Conservation (phyloP, 1,139 yeast genomes). For the Yamadazyma siamensis region DNA sequence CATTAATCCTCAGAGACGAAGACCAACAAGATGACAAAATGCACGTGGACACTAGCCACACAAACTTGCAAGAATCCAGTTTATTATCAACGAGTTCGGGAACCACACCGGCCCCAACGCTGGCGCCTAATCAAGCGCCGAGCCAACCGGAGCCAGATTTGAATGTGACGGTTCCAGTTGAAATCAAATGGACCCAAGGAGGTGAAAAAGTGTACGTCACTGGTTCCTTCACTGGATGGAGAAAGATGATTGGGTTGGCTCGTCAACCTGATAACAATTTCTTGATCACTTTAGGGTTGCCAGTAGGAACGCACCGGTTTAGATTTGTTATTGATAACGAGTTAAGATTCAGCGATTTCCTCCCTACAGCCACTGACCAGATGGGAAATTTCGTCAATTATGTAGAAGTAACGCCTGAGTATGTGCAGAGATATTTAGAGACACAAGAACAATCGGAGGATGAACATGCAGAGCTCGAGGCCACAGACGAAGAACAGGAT, state of each 20-base stretch:
- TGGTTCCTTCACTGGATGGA: constrained; percentile 50
- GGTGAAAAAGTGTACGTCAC: constrained; percentile 74
- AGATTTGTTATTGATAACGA: constrained; percentile 49
- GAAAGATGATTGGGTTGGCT: constrained; percentile 49
- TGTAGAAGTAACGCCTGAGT: constrained; percentile 46
- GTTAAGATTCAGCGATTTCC: constrained; percentile 42
- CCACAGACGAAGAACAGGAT: constrained; percentile 11
- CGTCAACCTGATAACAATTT: constrained; percentile 44
- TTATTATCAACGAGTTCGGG: not conserved
- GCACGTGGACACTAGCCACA: constrained; percentile 21
- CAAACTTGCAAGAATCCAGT: constrained; percentile 5
- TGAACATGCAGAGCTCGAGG: constrained; percentile 8
- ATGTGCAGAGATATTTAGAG: constrained; percentile 27
- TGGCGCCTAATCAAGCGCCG: constrained; percentile 3
- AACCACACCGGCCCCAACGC: constrained; percentile 1
- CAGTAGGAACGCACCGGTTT: constrained; percentile 47
- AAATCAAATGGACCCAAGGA: constrained; percentile 91
- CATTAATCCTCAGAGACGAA: constrained; percentile 42
- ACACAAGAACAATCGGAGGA: constrained; percentile 15
- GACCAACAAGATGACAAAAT: constrained; percentile 27
- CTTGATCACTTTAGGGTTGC: constrained; percentile 42
- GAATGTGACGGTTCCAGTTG: constrained; percentile 61
- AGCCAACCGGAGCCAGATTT: constrained; percentile 19
- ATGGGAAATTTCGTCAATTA: constrained; percentile 51
- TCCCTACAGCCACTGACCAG: constrained; percentile 51